Conservation (phyloP, 306 rosid species). For the Arachis hypogaea region DNA sequence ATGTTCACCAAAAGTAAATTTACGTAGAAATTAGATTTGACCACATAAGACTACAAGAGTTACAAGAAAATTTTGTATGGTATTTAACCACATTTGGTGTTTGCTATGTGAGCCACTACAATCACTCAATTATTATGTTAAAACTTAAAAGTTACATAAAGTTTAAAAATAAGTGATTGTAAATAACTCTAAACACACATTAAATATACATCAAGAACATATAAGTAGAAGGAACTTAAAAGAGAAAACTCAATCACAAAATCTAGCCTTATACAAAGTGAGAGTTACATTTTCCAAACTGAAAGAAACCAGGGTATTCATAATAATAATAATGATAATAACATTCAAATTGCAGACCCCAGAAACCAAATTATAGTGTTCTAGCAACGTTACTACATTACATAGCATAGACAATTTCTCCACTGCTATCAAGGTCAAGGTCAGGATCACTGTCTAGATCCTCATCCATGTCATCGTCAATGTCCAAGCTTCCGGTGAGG, state of each 20-base stretch:
- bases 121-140: too few species aligned
- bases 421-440: constrained; percentile 88
- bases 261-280: constrained; percentile 23
- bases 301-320: background rate
- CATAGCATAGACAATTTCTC: constrained; percentile 89
- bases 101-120: too few species aligned
- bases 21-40: too few species aligned
- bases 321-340: background rate
- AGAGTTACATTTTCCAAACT: constrained; percentile 29
- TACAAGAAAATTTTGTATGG: too few species aligned
- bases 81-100: too few species aligned
- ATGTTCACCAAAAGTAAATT: too few species aligned
- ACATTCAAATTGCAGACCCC: background rate
- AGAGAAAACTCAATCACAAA: constrained; percentile 39
- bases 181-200: too few species aligned
- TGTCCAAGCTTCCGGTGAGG: constrained; percentile 83
- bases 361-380: background rate
- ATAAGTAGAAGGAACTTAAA: constrained; percentile 13
- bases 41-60: too few species aligned
- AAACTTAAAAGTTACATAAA: too few species aligned
- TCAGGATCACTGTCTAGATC: constrained; percentile 83
- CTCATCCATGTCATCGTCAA: constrained; percentile 92
- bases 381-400: constrained; percentile 32
- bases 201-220: too few species aligned
- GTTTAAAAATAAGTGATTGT: too few species aligned